These are phyloP conservation scores for Asclepias syriaca DNA, from an alignment of 257 asterid species.

Conservation along the genomic window DNA sequence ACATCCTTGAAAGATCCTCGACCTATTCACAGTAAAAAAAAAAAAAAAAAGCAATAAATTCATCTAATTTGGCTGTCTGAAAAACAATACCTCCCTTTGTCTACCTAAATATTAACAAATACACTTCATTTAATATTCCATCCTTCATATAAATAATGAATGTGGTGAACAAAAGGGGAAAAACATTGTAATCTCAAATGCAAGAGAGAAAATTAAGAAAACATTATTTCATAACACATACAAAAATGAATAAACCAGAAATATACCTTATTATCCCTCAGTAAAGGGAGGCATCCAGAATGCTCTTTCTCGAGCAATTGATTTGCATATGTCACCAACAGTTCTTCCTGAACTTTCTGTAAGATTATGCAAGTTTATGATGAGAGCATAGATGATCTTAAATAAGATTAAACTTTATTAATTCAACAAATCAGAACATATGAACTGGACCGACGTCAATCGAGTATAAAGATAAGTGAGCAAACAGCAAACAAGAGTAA, in stretches of 20 bases:
- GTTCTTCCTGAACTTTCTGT: conserved; percentile 39
- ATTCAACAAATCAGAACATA: too few relatives aligned
- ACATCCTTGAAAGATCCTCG: conserved; percentile 59
- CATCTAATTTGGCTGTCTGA: background rate
- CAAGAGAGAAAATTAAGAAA: too few relatives aligned
- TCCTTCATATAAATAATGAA: too few relatives aligned
- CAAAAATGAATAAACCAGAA: background rate
- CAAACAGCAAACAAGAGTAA: too few relatives aligned
- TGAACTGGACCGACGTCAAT: too few relatives aligned
- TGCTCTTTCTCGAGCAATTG: conserved; percentile 57
- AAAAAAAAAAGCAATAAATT: background rate
- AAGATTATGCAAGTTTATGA: background rate
- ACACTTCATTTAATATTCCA: too few relatives aligned
- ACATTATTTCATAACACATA: background rate
- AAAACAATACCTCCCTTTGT: background rate
- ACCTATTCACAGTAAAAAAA: conserved; percentile 21
- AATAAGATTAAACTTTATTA: background rate
- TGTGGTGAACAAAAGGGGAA: too few relatives aligned
- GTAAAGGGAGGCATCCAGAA: conserved; percentile 56
- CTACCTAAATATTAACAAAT: too few relatives aligned
- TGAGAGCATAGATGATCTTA: background rate
- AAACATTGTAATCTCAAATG: too few relatives aligned
- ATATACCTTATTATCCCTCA: conserved; percentile 49
- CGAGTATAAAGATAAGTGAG: background rate
- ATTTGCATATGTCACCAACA: conserved; percentile 31